These are phyloP conservation scores for Saturnispora quitensis DNA, from an alignment of 805 yeast genomes.

Conservation along the genomic window DNA sequence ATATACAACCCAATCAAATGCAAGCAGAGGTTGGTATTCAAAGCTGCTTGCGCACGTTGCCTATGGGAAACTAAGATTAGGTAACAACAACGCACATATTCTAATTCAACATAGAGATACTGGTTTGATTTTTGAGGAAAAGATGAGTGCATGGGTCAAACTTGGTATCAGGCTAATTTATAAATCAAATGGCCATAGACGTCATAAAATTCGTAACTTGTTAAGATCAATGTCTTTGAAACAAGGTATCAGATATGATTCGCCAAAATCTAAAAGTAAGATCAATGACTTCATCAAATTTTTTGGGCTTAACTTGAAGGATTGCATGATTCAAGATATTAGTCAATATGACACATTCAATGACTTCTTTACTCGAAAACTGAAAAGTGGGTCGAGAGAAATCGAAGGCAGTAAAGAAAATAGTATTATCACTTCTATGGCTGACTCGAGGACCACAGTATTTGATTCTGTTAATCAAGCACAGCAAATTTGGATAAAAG, in stretches of 20 bases:
- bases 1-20: conserved; percentile 72
- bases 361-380: conserved; percentile 76
- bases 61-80: conserved; percentile 79
- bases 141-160: conserved; percentile 81
- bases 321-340: conserved; percentile 46
- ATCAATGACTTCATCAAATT: conserved; percentile 74
- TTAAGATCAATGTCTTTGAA: conserved; percentile 59
- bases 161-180: conserved; percentile 80
- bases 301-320: conserved; percentile 60
- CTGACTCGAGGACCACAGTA: conserved; percentile 78
- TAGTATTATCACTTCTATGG: conserved; percentile 59
- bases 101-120: conserved; percentile 86
- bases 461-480: conserved; percentile 54
- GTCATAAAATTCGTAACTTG: conserved; percentile 42
- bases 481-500: conserved; percentile 82
- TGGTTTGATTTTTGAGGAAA: conserved; percentile 86
- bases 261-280: conserved; percentile 51
- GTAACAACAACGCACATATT: conserved; percentile 88
- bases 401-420: conserved; percentile 48
- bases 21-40: conserved; percentile 83
- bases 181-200: conserved; percentile 52
- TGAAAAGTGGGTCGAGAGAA: conserved; percentile 63
- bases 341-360: conserved; percentile 61
- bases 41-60: conserved; percentile 75
- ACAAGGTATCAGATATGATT: conserved; percentile 81